Base-by-base conservation (phyloP, 768 basidiomycete species). In the Podaxis sp. region DNA sequence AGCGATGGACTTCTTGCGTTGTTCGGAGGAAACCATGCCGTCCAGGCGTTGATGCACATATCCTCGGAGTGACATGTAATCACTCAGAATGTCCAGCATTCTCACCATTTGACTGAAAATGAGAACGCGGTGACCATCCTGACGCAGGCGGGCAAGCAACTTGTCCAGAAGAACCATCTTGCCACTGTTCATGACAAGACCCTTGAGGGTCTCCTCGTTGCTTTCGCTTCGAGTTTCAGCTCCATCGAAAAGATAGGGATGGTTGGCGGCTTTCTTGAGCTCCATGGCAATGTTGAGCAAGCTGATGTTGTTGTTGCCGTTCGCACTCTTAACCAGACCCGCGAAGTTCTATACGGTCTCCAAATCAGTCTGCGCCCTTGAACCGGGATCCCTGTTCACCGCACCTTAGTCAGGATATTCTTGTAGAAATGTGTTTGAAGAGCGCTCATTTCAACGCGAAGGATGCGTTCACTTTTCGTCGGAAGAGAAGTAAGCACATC, bases 31-130 rank as follows among this genome's bases (percentile, higher is more conserved):
- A 7, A 98, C 94, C 87, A 91, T 90, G 71, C 96, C 97, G 71
- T 99, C 97, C 40, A 99, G 80, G 12, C 97, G 89, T 74, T 98
- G 97, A 76, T 95, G 91, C 64, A 86, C 86, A 70, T 96, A 98
- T 41, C 92, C 91, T 53, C 97, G 84, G 60, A 96, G 79, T 43
- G 79, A 77, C 89, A 98, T 94, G 76, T 98, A 98, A 75, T 99
- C 97, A 66, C 93, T 96, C 69, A 99, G 85, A 73, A 99, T 98
- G 76, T 99, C 97, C 50, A 99, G 83, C 87, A 98, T 93, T 63
- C 97, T 88, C 63, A 98, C 96, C 97, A 99, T 99, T 76, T 98
- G 94, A 70, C 95, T 97, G 81, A 99, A 99, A 69, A 99, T 98
- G 68, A 99, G 83, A 27, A 99, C 97, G 55, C 97, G 91, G 70